Evolutionary conservation across 805 yeast species (phyloP), one percentile per base, ranked within the genome.

Genomic region (Kuraishia ogatae): DNA sequence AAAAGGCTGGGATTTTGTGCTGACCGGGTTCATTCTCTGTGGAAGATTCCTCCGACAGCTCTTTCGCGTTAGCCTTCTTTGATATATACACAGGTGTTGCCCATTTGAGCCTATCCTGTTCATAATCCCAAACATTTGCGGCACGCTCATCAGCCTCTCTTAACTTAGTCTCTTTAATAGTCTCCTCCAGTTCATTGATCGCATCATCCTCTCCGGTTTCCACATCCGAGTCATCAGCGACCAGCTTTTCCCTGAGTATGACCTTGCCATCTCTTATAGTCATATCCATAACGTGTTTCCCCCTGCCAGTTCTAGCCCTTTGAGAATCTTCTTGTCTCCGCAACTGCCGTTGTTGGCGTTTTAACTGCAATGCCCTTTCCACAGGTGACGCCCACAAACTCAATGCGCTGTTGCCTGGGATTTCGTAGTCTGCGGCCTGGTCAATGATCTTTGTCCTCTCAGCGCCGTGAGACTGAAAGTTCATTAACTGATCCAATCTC

Each of bases 381-480:
- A 85, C 77, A 0, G 86, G 84, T 1, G 96, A 85, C 0, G 96
- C 84, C 98, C 99, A 94, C 58, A 85, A 72, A 60, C 81, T 85
- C 35, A 75, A 77, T 0, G 78, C 70, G 2, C 73, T 72, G 0
- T 89, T 81, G 39, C 76, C 71, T 17, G 78, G 73, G 55, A 85
- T 69, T 52, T 89, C 96, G 66, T 81, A 89, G 66, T 94, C 99
- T 4, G 96, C 82, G 0, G 96, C 97, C 65, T 89, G 85, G 66
- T 94, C 99, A 47, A 96, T 92, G 59, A 94, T 90, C 61, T 82
- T 83, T 0, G 99, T 94, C 66, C 99, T 77, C 66, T 90, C 96
- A 1, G 92, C 89, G 6, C 96, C 88, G 19, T 92, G 83, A 1
- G 81, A 89, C 67, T 94, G 99, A 67, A 84, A 94, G 58, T 83